Conservation (phyloP, 495 filamentous ascomycete species). For the Neurospora intermedia region DNA sequence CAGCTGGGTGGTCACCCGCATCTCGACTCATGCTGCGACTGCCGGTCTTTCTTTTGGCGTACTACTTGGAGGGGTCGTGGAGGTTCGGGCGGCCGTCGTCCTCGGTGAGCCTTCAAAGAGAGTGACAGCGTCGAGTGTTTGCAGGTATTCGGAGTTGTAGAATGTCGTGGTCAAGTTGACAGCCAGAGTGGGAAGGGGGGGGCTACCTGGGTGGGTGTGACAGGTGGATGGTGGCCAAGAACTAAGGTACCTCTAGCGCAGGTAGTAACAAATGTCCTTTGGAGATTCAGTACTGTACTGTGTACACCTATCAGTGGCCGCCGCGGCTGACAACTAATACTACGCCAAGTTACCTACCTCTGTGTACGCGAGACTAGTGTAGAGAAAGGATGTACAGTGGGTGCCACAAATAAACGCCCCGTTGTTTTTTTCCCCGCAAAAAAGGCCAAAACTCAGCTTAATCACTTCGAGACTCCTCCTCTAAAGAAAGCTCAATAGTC, state of each 20-base stretch:
- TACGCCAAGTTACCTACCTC: background rate
- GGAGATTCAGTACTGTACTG: background rate
- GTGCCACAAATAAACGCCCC: too few relatives aligned
- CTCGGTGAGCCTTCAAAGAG: background rate
- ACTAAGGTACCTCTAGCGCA: background rate
- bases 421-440: too few relatives aligned
- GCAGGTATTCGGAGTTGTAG: background rate
- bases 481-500: too few relatives aligned
- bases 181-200: background rate
- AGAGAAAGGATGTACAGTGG: background rate
- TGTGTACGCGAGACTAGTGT: background rate
- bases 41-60: background rate
- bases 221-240: background rate
- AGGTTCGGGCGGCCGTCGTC: background rate
- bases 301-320: background rate
- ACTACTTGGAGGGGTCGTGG: background rate
- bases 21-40: slow-evolving; percentile 33
- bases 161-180: background rate
- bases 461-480: too few relatives aligned
- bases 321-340: background rate
- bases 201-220: background rate
- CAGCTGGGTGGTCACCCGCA: slow-evolving; percentile 21
- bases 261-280: background rate
- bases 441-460: too few relatives aligned
- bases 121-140: background rate